Conservation (phyloP, 225 moss, liverwort and hornwort genomes). For the Lunularia cruciata region DNA sequence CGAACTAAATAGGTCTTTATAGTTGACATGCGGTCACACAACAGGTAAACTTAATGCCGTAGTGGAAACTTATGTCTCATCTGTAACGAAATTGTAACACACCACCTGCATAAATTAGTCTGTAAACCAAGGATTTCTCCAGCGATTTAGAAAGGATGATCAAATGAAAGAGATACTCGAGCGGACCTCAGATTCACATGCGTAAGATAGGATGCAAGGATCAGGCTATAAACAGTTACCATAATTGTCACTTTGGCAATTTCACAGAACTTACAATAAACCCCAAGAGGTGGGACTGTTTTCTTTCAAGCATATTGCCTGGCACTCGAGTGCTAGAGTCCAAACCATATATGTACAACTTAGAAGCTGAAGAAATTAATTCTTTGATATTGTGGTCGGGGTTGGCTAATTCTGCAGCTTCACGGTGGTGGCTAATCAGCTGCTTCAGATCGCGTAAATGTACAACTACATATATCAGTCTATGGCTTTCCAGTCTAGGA, state of each 20-base stretch:
- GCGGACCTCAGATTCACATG: too few species aligned
- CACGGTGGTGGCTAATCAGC: background rate
- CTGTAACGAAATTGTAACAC: too few species aligned
- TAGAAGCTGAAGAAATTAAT: background rate
- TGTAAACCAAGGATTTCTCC: too few species aligned
- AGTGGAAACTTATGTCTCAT: too few species aligned
- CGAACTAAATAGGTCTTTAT: too few species aligned
- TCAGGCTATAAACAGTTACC: too few species aligned
- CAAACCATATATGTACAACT: slow-evolving; percentile 15
- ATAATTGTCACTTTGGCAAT: background rate
- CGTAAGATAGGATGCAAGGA: too few species aligned
- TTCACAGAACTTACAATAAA: background rate
- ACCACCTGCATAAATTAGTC: too few species aligned
- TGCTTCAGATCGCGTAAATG: slow-evolving; percentile 3
- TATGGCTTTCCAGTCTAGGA: slow-evolving; percentile 88
- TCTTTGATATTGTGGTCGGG: background rate
- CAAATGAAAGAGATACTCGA: too few species aligned
- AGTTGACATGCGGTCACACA: too few species aligned
- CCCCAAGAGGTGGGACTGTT: background rate
- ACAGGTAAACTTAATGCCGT: too few species aligned
- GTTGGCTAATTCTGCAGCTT: background rate
- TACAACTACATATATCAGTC: slow-evolving; percentile 16
- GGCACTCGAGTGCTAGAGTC: background rate
- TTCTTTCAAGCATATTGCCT: background rate
- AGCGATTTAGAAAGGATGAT: too few species aligned